Evolutionary conservation across 495 filamentous ascomycete genomes (phyloP), one percentile per base, ranked within the genome.

Genomic region (Beverwykella pulmonaria): DNA sequence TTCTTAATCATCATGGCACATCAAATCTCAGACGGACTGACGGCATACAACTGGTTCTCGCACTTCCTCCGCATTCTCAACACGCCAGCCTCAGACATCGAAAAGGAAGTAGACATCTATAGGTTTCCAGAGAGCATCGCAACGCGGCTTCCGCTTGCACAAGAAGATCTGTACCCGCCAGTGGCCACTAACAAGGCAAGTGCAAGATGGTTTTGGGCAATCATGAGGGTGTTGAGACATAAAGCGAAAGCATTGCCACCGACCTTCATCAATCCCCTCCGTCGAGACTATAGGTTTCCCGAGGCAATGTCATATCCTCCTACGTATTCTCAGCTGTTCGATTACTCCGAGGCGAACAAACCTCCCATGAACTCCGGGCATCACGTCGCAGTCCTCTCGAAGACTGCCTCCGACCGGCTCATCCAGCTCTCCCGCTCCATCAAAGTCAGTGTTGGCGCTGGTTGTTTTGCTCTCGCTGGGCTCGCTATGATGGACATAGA

Each of bases 401-500:
- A 27, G 4, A 50, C 46, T 12, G 63, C 65, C 7, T 72, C 75
- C 17, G 46, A 50, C 4, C 66, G 68, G 12, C 59, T 79, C 12
- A 69, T 75, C 14, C 22, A 61, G 1, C 53, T 77, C n/a, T 71
- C 64, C 32, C 73, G 75, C 29, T 66, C 67, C 23, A 70, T 70
- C 27, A 66, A 72, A 8, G 68, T 71, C 26, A 75, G 67, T 22
- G 54, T 77, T 23, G 77, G 77, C 5, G 71, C 77, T 9, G 74
- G 72, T 1, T 73, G 71, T 52, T 77, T 76, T 59, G 75, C 77
- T 8, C 71, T 79, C 22, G 64, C 68, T 15, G 77, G 68, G 1
- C 56, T 79, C 56, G 50, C 68, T 4, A 79, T 77, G 77, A 76
- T 76, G 77, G 75, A 73, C 47, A 56, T 79, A n/a, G 47, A 79